Base-by-base conservation (phyloP, 106 monocot species). In the Allium cepa region DNA sequence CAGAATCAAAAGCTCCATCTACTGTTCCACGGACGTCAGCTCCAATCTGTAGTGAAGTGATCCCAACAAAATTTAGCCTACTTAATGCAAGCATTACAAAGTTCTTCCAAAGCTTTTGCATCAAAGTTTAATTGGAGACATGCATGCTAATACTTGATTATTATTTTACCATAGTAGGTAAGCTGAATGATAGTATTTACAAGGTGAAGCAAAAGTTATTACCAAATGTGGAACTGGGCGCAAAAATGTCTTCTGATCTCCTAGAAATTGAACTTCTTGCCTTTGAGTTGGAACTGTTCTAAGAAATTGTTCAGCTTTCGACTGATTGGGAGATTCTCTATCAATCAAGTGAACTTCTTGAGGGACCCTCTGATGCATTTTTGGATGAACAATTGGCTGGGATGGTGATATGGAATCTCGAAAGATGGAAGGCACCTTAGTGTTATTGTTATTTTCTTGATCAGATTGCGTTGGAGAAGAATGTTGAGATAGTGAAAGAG, bases 1-100 rank as follows among this genome's bases (percentile, higher is more conserved):
- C 95, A 0, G 95, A 91, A 48, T 95, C 95, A 51, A 95, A 95
- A 57, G 95, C 91, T 49, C 95, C 95, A 72, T 95, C 95, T 1
- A 95, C 88, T 0, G 79, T 80, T 45, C 95, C 95, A 66, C 60
- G 79, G 67, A 95, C 95, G 51, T 95, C 95, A 1, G 91, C 91
- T 52, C 95, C 95, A 49, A 95, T 81, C 95, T 95, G 69, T 14
- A 57, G 50, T 10, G 10, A 53, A 26, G n/a, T 9, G 5, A 18
- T 15, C 22, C 59, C 7, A 36, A 36, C 36, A 36, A 36, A 36
- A 36, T 5, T 36, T 36, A 36, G 36, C 36, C 36, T 36, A 36
- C 1, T 36, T 36, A 36, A 36, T 36, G 36, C 36, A 36, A 36
- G 36, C 36, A 36, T 5, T 36, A 5, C 36, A 36, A 36, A 36